These are phyloP conservation scores for Scenedesmus sp. DNA, from an alignment of 163 green algal genomes.

Conservation along the genomic window DNA sequence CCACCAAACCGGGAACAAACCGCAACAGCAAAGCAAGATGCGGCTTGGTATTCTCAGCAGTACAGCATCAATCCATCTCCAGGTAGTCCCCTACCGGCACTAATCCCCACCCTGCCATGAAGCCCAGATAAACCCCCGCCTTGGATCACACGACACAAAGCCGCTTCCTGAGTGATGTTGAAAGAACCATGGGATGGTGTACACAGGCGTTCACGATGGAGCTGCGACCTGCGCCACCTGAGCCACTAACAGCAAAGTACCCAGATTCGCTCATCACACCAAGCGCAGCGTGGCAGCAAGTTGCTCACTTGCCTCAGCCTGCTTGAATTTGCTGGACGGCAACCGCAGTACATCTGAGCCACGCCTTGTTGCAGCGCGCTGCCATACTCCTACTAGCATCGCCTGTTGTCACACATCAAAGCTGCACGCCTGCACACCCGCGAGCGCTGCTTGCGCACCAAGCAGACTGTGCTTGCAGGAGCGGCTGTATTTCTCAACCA, in stretches of 20 bases:
- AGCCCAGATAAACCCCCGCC: background rate
- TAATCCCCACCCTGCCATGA: background rate
- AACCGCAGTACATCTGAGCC: background rate
- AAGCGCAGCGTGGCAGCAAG: background rate
- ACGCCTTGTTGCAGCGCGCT: slow-evolving; percentile 1
- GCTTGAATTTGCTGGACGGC: background rate
- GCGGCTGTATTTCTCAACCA: background rate
- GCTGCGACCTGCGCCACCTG: background rate
- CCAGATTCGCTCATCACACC: background rate
- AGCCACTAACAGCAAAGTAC: background rate
- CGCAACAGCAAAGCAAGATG: background rate
- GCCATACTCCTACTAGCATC: background rate
- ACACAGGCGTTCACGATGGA: background rate
- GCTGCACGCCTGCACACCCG: background rate
- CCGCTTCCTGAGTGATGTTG: background rate
- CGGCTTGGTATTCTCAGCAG: background rate
- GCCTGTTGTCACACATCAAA: background rate
- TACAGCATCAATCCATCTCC: background rate
- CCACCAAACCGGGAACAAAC: background rate
- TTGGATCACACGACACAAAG: background rate
- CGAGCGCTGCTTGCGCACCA: background rate
- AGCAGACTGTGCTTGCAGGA: background rate
- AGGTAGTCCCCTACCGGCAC: background rate
- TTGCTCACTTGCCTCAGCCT: background rate
- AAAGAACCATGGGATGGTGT: background rate